These are phyloP conservation scores for Leucosporidium creatinivorum DNA, from an alignment of 768 basidiomycete genomes.

Conservation along the genomic window DNA sequence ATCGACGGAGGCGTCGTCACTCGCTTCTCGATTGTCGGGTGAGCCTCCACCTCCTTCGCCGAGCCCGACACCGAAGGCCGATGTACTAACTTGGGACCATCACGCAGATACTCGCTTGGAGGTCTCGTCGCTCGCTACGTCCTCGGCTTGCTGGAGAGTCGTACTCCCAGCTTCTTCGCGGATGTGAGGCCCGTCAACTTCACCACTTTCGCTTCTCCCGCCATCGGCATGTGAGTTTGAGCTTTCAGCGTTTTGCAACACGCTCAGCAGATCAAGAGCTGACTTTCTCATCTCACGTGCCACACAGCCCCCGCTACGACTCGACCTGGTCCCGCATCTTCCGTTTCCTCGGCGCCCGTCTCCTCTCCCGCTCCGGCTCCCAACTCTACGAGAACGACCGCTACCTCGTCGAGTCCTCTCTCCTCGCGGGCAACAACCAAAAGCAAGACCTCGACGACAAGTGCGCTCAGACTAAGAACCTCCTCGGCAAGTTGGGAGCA, in stretches of 20 bases:
- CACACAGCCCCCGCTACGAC: slow-evolving; percentile 53
- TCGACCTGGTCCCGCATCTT: slow-evolving; percentile 54
- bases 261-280: background rate
- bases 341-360: slow-evolving; percentile 53
- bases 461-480: background rate
- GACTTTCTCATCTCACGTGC: background rate
- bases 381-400: slow-evolving; percentile 68
- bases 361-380: slow-evolving; percentile 71
- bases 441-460: background rate
- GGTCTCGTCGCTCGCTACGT: slow-evolving; percentile 75
- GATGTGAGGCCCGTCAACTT: slow-evolving; percentile 68
- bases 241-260: too few relatives aligned
- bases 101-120: slow-evolving; percentile 69
- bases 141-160: slow-evolving; percentile 50
- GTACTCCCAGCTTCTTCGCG: slow-evolving; percentile 55
- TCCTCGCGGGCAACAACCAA: slow-evolving; percentile 11
- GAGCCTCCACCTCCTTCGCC: background rate
- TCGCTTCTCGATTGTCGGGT: slow-evolving; percentile 29
- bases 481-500: slow-evolving; percentile 43
- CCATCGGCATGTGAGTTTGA: slow-evolving; percentile 50
- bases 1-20: slow-evolving; percentile 51
- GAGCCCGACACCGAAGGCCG: background rate
- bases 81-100: background rate
- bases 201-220: slow-evolving; percentile 73
- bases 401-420: slow-evolving; percentile 39